Evolutionary conservation across 306 rosid species (phyloP).

Genomic region (Rosa persica): DNA sequence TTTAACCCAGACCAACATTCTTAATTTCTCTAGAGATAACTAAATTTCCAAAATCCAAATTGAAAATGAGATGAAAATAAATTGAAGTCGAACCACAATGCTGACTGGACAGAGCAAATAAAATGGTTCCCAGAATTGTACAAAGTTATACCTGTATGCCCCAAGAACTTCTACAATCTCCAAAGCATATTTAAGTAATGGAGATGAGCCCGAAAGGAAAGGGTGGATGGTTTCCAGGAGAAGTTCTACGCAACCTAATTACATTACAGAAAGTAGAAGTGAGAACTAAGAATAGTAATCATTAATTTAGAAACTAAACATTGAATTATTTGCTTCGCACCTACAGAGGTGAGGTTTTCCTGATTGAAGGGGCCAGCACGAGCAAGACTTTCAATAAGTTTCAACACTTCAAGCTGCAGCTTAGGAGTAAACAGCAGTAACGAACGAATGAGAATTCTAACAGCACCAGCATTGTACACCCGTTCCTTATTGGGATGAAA

Average conservation of each 20-base stretch:
- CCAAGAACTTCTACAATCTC: slow-evolving; percentile 94
- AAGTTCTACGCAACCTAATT: slow-evolving; percentile 91
- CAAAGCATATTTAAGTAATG: slow-evolving; percentile 76
- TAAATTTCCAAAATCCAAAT: slow-evolving; percentile 22
- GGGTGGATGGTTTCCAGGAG: slow-evolving; percentile 88
- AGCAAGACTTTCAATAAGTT: slow-evolving; percentile 74
- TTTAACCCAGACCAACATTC: neutral
- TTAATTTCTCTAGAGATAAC: neutral
- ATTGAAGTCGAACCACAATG: slow-evolving; percentile 7
- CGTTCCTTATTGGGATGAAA: slow-evolving; percentile 74
- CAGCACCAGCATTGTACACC: slow-evolving; percentile 82
- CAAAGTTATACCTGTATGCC: slow-evolving; percentile 72
- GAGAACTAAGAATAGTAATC: slow-evolving; percentile 18
- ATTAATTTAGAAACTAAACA: slow-evolving; percentile 20
- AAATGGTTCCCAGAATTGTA: slow-evolving; percentile 20
- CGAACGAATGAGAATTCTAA: slow-evolving; percentile 76
- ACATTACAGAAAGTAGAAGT: slow-evolving; percentile 2
- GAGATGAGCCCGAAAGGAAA: slow-evolving; percentile 82
- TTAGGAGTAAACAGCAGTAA: slow-evolving; percentile 82
- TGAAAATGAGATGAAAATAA: neutral
- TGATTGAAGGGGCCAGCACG: slow-evolving; percentile 81
- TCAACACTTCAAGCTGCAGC: slow-evolving; percentile 80
- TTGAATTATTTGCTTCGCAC: slow-evolving; percentile 46
- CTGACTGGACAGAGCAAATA: slow-evolving; percentile 20
- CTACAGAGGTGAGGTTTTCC: slow-evolving; percentile 88